Conservation (phyloP, 2,329 filamentous ascomycete species). For the Ophiognomonia clavigignenti-juglandacearum region DNA sequence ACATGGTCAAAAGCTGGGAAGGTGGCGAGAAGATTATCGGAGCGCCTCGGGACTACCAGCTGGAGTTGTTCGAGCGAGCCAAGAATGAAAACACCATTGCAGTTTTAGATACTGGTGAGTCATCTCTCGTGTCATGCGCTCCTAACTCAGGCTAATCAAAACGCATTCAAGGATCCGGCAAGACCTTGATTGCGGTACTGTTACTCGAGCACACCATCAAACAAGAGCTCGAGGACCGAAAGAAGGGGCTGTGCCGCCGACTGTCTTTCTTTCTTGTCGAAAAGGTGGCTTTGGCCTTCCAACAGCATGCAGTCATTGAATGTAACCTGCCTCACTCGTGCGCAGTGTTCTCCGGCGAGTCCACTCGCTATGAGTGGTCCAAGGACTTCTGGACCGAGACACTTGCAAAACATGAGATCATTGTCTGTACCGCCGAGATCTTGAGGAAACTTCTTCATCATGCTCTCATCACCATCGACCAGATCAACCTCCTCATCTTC, state of each 20-base stretch:
- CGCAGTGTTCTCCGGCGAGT: slow-evolving; percentile 69
- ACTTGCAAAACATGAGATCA: slow-evolving; percentile 65
- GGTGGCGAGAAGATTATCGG: slow-evolving; percentile 57
- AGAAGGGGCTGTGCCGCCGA: slow-evolving; percentile 52
- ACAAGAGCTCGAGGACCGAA: slow-evolving; percentile 68
- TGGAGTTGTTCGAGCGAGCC: slow-evolving; percentile 84
- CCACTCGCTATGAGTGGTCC: slow-evolving; percentile 37
- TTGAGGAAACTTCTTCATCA: slow-evolving; percentile 73
- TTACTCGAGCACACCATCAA: slow-evolving; percentile 73
- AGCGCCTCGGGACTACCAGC: slow-evolving; percentile 82
- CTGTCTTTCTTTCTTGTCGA: slow-evolving; percentile 87
- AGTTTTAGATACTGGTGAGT: slow-evolving; percentile 78
- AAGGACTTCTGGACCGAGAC: slow-evolving; percentile 47
- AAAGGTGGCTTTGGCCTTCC: slow-evolving; percentile 83
- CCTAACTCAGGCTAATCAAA: slow-evolving; percentile 8
- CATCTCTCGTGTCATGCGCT: background rate
- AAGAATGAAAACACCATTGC: slow-evolving; percentile 85
- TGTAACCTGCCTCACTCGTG: slow-evolving; percentile 76
- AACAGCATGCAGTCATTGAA: slow-evolving; percentile 78
- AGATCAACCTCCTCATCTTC: slow-evolving; percentile 87
- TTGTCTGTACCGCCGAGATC: slow-evolving; percentile 91
- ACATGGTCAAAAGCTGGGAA: slow-evolving; percentile 31
- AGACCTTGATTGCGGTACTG: slow-evolving; percentile 91
- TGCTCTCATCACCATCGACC: slow-evolving; percentile 72
- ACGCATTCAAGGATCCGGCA: slow-evolving; percentile 68